Evolutionary conservation across 768 basidiomycete genomes (phyloP), one percentile per base, ranked within the genome.

Genomic region (Sporobolomyces phaffii): DNA sequence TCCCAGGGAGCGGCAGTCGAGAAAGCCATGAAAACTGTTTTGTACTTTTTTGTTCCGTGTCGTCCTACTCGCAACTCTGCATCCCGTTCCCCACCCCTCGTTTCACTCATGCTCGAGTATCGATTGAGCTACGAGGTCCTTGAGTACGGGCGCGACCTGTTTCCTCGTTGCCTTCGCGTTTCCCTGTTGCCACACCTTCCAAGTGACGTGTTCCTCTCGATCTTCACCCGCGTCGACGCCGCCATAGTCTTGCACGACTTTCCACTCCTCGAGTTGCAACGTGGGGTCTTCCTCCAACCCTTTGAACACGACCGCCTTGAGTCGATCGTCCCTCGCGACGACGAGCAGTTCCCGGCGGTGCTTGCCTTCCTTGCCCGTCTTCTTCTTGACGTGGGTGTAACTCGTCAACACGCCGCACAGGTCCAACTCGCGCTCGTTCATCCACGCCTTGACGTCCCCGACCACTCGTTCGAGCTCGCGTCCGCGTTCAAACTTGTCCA

Each of bases 351-450:
- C 86, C 48, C 90, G 79, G 67, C 80, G 82, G 62, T 85, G 83
- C 72, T 88, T 87, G 38, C 74, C 75, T 45, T 81, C 72, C 43
- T 63, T 54, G 22, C 75, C 73, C 17, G 60, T 81, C 44, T 80
- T 80, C 24, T 60, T 47, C 51, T 69, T 68, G 43, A 64, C 41
- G 50, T 78, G 78, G 33, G 72, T 76, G 34, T 67, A 67, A 65
- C 80, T 81, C 65, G 91, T 93, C 47, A 97, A 81, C 38, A 93
- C 82, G 2, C 91, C 93, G 1, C 89, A 83, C 28, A 90, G 79
- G 11, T 83, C 81, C 7, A 97, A 78, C 0, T 79, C 79, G 17
- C 84, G 82, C 65, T 87, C 84, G 13, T 78, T 77, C 83, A 90
- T 86, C 85, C 86, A 96, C 31, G 48, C 75, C 33, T 81, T 78